phyloP scores from a whole-genome alignment of 768 basidiomycete species.

The Macrocybe gigantea region DNA sequence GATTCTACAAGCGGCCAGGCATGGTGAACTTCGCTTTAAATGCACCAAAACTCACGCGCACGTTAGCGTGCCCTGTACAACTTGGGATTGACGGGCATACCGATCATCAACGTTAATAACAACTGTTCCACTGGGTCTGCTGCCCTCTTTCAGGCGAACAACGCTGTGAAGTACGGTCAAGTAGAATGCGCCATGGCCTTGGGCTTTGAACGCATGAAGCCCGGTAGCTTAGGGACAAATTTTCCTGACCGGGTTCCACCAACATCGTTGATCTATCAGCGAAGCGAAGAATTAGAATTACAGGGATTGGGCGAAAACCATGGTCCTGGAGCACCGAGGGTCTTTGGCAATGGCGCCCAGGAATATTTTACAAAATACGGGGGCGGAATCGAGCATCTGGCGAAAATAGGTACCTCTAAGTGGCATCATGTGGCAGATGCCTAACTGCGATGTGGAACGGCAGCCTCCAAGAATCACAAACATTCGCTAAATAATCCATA shows the following conservation, averaged over 20 bases:
- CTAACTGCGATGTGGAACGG: background rate
- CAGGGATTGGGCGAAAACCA: slow-evolving; percentile 50
- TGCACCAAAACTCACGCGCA: background rate
- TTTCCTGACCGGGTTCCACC: slow-evolving; percentile 54
- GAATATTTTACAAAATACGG: slow-evolving; percentile 79
- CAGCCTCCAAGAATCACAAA: slow-evolving; percentile 80
- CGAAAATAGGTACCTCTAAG: slow-evolving; percentile 59
- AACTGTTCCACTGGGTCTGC: slow-evolving; percentile 82
- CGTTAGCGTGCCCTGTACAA: slow-evolving; percentile 70
- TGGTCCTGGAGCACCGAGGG: slow-evolving; percentile 64
- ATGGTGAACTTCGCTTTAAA: slow-evolving; percentile 6
- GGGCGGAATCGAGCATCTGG: slow-evolving; percentile 58
- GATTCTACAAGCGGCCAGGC: slow-evolving; percentile 78
- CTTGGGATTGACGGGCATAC: slow-evolving; percentile 79
- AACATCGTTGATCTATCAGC: slow-evolving; percentile 35
- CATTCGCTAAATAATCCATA: slow-evolving; percentile 83
- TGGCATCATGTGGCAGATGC: background rate
- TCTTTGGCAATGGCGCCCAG: slow-evolving; percentile 70
- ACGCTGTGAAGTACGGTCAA: slow-evolving; percentile 61
- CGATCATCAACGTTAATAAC: slow-evolving; percentile 84
- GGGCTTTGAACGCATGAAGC: slow-evolving; percentile 82
- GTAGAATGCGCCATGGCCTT: slow-evolving; percentile 75
- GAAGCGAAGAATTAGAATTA: slow-evolving; percentile 42
- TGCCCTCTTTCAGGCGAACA: slow-evolving; percentile 71
- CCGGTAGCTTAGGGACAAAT: slow-evolving; percentile 63